These are phyloP conservation scores for Dipodascus albidus DNA, from an alignment of 805 yeast species.

Conservation along the genomic window DNA sequence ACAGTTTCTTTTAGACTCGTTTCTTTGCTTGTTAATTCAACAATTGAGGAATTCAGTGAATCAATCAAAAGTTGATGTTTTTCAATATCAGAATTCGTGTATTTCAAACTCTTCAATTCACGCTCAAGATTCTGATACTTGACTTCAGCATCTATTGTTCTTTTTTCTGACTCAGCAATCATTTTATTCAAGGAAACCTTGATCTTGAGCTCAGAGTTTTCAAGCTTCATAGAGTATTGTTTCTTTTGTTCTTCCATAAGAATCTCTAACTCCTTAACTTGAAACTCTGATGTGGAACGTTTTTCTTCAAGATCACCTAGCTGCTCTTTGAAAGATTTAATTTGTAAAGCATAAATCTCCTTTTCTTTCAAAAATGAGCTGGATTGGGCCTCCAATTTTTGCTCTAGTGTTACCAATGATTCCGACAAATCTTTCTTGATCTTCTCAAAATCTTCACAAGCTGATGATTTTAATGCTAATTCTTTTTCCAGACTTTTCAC, in stretches of 20 bases:
- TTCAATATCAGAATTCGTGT: background rate
- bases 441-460: too few relatives aligned
- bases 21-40: background rate
- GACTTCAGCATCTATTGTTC: background rate
- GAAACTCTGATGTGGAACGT: background rate
- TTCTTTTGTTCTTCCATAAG: background rate
- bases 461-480: too few relatives aligned
- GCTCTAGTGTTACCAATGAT: too few relatives aligned
- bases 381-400: background rate
- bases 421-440: background rate
- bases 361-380: background rate
- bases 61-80: background rate
- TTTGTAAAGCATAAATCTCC: background rate
- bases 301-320: background rate
- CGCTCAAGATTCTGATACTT: background rate
- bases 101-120: background rate
- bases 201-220: background rate
- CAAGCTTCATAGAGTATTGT: background rate
- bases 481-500: too few relatives aligned
- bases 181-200: background rate
- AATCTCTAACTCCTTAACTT: constrained; percentile 4
- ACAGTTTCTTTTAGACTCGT: constrained; percentile 2
- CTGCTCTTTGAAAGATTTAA: background rate
- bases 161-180: background rate
- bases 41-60: background rate